phyloP scores from a whole-genome alignment of 108 stramenopile species.

The Nitzschia palea region DNA sequence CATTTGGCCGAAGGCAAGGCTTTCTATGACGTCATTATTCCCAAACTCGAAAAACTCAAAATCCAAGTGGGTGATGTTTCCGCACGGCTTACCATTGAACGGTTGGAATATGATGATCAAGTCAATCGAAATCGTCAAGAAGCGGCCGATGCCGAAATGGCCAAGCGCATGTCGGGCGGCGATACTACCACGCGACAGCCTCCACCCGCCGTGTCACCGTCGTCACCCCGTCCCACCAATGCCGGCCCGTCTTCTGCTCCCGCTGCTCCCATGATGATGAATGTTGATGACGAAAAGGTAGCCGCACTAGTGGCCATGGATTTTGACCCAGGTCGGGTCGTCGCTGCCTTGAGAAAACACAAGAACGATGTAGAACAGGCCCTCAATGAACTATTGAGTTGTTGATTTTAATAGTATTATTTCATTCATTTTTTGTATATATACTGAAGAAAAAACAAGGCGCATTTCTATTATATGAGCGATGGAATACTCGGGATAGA shows the following conservation, averaged over 20 bases:
- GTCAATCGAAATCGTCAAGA: slow-evolving; percentile 31
- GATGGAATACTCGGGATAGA: too few species aligned
- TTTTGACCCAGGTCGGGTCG: slow-evolving; percentile 57
- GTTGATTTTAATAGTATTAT: slow-evolving; percentile 6
- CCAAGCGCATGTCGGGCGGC: slow-evolving; percentile 24
- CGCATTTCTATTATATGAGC: too few species aligned
- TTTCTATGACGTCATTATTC: slow-evolving; percentile 51
- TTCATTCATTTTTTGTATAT: background rate
- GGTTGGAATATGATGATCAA: slow-evolving; percentile 52
- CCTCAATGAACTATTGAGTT: slow-evolving; percentile 46
- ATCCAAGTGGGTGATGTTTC: slow-evolving; percentile 46
- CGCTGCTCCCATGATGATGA: slow-evolving; percentile 7
- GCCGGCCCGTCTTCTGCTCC: background rate
- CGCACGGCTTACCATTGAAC: slow-evolving; percentile 48
- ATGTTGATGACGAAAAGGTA: slow-evolving; percentile 63
- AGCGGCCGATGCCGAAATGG: slow-evolving; percentile 49
- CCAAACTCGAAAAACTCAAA: slow-evolving; percentile 45
- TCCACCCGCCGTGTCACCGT: background rate
- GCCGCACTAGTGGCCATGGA: slow-evolving; percentile 60
- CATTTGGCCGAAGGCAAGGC: slow-evolving; percentile 53
- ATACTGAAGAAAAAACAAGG: too few species aligned
- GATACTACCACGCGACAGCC: slow-evolving; percentile 4
- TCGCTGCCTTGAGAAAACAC: slow-evolving; percentile 46
- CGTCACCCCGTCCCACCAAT: background rate
- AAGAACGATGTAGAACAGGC: slow-evolving; percentile 61